These are phyloP conservation scores for Annulohypoxylon nitens DNA, from an alignment of 495 filamentous ascomycete species.

Conservation along the genomic window DNA sequence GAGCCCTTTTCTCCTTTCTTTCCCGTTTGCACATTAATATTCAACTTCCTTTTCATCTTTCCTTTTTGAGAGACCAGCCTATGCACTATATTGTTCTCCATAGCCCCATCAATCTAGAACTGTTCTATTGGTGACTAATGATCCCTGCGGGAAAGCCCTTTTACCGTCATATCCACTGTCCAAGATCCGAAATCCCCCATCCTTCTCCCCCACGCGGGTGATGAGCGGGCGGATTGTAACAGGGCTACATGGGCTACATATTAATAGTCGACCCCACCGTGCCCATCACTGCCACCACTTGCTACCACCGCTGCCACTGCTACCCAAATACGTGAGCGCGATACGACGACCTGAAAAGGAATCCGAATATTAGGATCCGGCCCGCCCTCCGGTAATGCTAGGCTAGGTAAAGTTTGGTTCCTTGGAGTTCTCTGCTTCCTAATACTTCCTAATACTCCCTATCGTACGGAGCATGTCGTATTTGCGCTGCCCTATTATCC, in stretches of 20 bases:
- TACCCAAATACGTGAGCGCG: neutral
- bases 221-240: conserved; percentile 36
- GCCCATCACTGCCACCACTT: conserved; percentile 14
- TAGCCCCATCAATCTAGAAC: conserved; percentile 19
- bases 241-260: conserved; percentile 35
- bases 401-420: neutral
- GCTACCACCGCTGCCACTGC: neutral
- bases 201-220: conserved; percentile 39
- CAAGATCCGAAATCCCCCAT: conserved; percentile 29
- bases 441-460: too few relatives aligned
- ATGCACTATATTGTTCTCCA: neutral
- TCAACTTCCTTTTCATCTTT: conserved; percentile 6
- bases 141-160: conserved; percentile 4
- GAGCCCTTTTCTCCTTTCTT: neutral
- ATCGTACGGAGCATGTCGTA: neutral
- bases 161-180: conserved; percentile 17
- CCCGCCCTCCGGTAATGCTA: conserved; percentile 11
- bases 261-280: conserved; percentile 29
- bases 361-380: conserved; percentile 12
- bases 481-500: neutral
- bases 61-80: neutral
- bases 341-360: conserved; percentile 17
- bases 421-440: neutral
- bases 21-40: neutral
- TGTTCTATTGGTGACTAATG: conserved; percentile 20